These are phyloP conservation scores for Colletotrichum musae DNA, from an alignment of 2,329 filamentous ascomycete genomes.

Conservation along the genomic window DNA sequence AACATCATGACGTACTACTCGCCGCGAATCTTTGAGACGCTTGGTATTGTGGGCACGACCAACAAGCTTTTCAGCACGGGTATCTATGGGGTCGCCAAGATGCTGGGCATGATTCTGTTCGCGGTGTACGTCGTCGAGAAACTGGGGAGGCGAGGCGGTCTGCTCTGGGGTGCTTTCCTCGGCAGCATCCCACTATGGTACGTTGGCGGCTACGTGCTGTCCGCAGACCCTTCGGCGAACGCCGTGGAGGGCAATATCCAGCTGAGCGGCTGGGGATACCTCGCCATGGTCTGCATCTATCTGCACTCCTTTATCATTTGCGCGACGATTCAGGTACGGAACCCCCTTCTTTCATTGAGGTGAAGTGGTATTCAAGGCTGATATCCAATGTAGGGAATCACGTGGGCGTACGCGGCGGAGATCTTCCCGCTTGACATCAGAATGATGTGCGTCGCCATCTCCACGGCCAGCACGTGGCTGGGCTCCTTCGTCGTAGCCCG, in stretches of 20 bases:
- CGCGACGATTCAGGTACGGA: conserved; percentile 52
- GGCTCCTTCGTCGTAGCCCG: conserved; percentile 56
- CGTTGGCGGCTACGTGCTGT: conserved; percentile 53
- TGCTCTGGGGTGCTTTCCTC: conserved; percentile 59
- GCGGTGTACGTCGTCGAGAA: conserved; percentile 62
- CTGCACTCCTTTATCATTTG: conserved; percentile 54
- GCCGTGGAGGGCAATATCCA: conserved; percentile 61
- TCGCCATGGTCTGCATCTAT: conserved; percentile 59
- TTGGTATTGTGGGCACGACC: conserved; percentile 51
- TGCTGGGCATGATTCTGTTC: conserved; percentile 53
- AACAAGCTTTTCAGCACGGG: conserved; percentile 55
- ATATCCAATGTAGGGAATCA: conserved; percentile 47
- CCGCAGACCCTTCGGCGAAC: conserved; percentile 51
- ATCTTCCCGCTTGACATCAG: conserved; percentile 59
- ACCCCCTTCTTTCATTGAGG: not conserved
- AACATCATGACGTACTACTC: conserved; percentile 65
- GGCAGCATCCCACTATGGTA: conserved; percentile 54
- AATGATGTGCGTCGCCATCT: conserved; percentile 53
- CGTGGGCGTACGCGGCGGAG: conserved; percentile 61
- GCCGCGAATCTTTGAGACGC: conserved; percentile 52
- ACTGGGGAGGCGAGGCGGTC: conserved; percentile 61
- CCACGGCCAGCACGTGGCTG: conserved; percentile 54
- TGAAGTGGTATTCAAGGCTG: not conserved
- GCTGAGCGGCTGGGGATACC: conserved; percentile 55
- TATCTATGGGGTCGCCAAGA: conserved; percentile 56